Base-by-base conservation (phyloP, 345 rosid genomes). In the Brassica cretica region DNA sequence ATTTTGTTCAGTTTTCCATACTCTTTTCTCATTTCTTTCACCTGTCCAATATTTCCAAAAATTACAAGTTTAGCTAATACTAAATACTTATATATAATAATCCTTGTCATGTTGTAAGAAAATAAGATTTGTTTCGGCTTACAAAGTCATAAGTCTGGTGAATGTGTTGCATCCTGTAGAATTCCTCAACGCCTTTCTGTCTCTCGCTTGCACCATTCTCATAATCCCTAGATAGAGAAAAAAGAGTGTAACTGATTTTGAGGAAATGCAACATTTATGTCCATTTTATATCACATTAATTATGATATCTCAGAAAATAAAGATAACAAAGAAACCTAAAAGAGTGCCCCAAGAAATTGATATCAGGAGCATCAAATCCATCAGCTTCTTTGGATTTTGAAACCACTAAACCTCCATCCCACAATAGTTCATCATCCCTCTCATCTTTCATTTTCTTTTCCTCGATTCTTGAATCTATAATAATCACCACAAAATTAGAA, bases 131-230 rank as follows among this genome's bases (percentile, higher is more conserved):
- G 2, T 49, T 49, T 49, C n/a, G 18, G 18, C 88, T 82, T 78
- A 85, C 92, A 75, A 84, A 90, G 74, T 87, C 87, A 76, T 79
- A 82, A 10, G 87, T 84, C 56, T 88, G 92, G 82, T 76, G 64
- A 56, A 87, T 88, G 81, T 90, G 94, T 64, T 89, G 86, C 72
- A 53, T 71, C 76, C 82, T 58, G 82, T 88, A 88, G 77, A 86
- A 86, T 66, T 85, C 83, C 69, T 88, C 92, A 7, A 90, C 94
- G 1, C 81, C 67, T 61, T 82, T 61, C 11, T 84, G 86, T 75
- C 92, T 81, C 56, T 72, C 84, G 33, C 84, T 81, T 66, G 65
- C 85, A 49, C 71, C 84, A 75, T 64, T 80, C 32, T 82, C 83
- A 46, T 84, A 82, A 72, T 84, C 84, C 78, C 87, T 84, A 35